Evolutionary conservation across 1,284 basidiomycete genomes (phyloP), one percentile per base, ranked within the genome.

Genomic region (Phylloporus gajari): DNA sequence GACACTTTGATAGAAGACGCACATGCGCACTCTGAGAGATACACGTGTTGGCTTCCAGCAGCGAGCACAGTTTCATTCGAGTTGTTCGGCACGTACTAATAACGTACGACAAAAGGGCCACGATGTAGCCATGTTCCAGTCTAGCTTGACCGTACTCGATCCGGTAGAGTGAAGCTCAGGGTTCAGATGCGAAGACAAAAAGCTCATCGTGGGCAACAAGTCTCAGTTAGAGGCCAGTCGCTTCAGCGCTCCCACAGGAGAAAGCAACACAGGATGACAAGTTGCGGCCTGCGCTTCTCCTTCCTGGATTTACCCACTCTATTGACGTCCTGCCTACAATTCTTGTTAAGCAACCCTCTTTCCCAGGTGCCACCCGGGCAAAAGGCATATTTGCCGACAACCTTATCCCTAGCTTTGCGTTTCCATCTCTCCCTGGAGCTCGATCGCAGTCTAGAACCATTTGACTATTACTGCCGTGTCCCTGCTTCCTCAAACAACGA

Each of bases 51-150:
- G 79, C 9, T 76, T 91, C 44, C 87, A 89, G 73, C 93, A 91
- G 91, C 88, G 93, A 74, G 88, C 89, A 0, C 89, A 91, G 71
- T 86, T 93, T 5, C 85, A 93, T n/a, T 83, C 84, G 3, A 86
- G 91, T 70, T 91, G 8, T 73, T 91, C 89, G 1, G 90, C 87
- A 0, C 87, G 92, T 70, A 79, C 89, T 60, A 87, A 91, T 70
- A 77, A 86, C 15, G 82, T 86, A 27, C 71, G 32, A n/a, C 71
- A 27, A 56, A 62, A 68, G 53, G 73, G 74, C 32, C 46, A 74
- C 48, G 81, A 82, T 25, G 78, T 85, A 42, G 78, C 85, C 2
- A 74, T 89, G 21, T 73, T 89, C 30, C 87, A 88, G 42, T 84
- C 88, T 4, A 91, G 88, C 73, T 78, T 89, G 38, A 79, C 81